Conservation (phyloP, 495 filamentous ascomycete species). For the Tuber umbilicatum region DNA sequence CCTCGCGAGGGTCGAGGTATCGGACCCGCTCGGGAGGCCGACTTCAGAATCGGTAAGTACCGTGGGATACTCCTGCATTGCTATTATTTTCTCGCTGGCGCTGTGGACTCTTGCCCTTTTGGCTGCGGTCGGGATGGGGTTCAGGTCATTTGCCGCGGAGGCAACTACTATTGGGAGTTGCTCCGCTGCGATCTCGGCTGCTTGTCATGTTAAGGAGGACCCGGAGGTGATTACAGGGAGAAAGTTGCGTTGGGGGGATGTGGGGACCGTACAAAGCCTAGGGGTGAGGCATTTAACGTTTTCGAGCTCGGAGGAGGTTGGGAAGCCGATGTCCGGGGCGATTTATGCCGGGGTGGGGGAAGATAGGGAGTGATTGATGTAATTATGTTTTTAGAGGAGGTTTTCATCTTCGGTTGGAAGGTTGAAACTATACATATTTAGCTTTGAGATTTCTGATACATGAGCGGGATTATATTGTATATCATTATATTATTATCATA, state of each 20-base stretch:
- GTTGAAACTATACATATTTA: too few relatives aligned
- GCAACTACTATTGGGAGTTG: too few relatives aligned
- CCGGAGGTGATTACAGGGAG: too few relatives aligned
- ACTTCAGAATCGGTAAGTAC: neutral
- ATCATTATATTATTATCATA: too few relatives aligned
- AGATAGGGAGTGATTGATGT: neutral
- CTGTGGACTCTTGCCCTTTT: conserved; percentile 5
- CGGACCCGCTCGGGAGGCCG: conserved; percentile 19
- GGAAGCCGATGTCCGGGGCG: neutral
- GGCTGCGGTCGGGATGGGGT: neutral
- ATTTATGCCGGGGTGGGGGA: neutral
- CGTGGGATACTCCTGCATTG: conserved; percentile 17
- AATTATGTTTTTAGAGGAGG: neutral
- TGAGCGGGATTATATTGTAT: too few relatives aligned
- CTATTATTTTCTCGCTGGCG: conserved; percentile 1
- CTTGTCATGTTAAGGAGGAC: too few relatives aligned
- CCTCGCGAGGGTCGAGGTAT: conserved; percentile 35
- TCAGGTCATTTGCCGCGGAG: neutral
- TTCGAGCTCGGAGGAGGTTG: neutral
- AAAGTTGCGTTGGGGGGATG: too few relatives aligned
- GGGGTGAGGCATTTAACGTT: neutral
- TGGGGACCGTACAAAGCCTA: neutral
- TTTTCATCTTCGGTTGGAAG: too few relatives aligned
- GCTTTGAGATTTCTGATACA: too few relatives aligned
- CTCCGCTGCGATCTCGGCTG: too few relatives aligned